Percentiles rank a stretch among this genome's conserved stretches.
phyloP scores from a whole-genome alignment of 2,329 filamentous ascomycete species.

The Stachybotrys chartarum region DNA sequence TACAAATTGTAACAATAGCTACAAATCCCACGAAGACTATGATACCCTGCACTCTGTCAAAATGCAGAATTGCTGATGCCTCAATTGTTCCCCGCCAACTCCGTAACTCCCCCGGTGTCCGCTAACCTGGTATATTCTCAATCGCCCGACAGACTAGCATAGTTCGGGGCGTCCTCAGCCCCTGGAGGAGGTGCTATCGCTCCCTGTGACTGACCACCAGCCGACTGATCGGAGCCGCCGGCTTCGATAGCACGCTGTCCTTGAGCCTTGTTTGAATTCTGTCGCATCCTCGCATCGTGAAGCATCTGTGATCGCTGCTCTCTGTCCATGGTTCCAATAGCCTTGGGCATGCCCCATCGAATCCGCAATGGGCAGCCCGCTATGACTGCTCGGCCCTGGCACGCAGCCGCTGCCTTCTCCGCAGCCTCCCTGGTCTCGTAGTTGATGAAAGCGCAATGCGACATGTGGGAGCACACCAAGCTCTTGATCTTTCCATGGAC shows the following conservation, averaged over 20 bases:
- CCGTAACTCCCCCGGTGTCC: conserved; percentile 16
- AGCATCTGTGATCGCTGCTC: conserved; percentile 78
- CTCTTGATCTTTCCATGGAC: conserved; percentile 85
- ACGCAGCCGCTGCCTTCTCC: conserved; percentile 76
- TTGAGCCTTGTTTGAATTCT: conserved; percentile 5
- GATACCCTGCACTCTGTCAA: conserved; percentile 17
- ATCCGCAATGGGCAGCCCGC: conserved; percentile 85
- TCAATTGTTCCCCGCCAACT: neutral
- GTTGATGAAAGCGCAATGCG: conserved; percentile 95
- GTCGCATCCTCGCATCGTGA: conserved; percentile 54
- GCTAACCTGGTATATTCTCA: conserved; percentile 31
- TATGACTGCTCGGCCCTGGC: conserved; percentile 83
- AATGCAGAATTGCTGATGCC: neutral
- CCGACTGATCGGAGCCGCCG: conserved; percentile 13
- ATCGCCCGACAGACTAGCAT: conserved; percentile 79
- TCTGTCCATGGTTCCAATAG: conserved; percentile 83
- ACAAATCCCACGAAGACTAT: conserved; percentile 12
- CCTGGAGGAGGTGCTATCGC: conserved; percentile 74
- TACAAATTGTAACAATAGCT: conserved; percentile 16
- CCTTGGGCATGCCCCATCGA: conserved; percentile 88
- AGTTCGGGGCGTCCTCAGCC: conserved; percentile 62
- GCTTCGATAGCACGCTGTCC: conserved; percentile 17
- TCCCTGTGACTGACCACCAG: conserved; percentile 6
- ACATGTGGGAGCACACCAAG: conserved; percentile 91
- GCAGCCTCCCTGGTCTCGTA: conserved; percentile 79